Evolutionary conservation across 2,329 filamentous ascomycete genomes (phyloP).

Genomic region (Septoria linicola): DNA sequence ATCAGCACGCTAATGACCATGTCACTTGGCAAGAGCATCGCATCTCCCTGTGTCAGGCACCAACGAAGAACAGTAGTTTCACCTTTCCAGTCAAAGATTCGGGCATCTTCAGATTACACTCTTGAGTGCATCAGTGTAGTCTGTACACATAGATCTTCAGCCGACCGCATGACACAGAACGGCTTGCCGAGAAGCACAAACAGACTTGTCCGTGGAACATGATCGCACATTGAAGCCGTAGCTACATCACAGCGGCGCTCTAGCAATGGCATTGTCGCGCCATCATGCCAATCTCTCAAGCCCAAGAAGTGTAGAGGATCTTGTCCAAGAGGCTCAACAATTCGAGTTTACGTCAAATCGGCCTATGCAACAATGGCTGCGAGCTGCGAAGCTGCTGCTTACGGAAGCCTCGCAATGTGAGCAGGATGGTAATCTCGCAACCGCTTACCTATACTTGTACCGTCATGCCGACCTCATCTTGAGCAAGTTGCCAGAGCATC

Average conservation of each 20-base stretch:
- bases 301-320: constrained; percentile 65
- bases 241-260: not conserved
- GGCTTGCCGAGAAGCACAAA: not conserved
- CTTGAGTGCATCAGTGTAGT: too few species aligned
- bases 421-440: constrained; percentile 78
- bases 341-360: constrained; percentile 80
- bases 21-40: constrained; percentile 4
- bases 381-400: constrained; percentile 33
- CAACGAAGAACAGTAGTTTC: constrained; percentile 5
- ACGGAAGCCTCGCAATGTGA: constrained; percentile 78
- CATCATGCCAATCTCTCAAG: constrained; percentile 30
- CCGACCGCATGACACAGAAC: too few species aligned
- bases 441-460: constrained; percentile 88
- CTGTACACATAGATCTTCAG: too few species aligned
- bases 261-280: constrained; percentile 33
- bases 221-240: not conserved
- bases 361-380: constrained; percentile 55
- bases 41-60: constrained; percentile 5
- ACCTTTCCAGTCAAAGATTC: not conserved
- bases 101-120: not conserved
- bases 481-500: constrained; percentile 71
- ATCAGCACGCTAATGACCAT: not conserved
- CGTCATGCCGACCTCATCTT: constrained; percentile 84
- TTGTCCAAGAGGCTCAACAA: constrained; percentile 70
- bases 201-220: not conserved